phyloP scores from a whole-genome alignment of 371 early-diverging fungal genomes.

The Blastocladiella emersonii region DNA sequence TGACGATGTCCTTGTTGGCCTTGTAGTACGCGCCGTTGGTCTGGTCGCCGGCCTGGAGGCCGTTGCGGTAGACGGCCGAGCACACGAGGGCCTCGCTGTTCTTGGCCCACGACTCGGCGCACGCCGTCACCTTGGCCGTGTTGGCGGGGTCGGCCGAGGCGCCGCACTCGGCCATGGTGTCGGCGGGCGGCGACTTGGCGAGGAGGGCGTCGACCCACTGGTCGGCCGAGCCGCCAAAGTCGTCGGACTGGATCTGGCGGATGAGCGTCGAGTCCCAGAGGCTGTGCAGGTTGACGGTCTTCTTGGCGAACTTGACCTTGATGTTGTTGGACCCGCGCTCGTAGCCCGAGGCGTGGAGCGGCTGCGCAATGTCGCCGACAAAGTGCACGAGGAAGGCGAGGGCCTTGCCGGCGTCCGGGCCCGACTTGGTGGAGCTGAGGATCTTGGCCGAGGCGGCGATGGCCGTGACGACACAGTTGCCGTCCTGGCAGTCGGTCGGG shows the following conservation, averaged over 20 bases:
- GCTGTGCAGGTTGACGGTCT: slow-evolving; percentile 23
- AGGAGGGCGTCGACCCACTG: slow-evolving; percentile 16
- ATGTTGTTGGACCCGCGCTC: slow-evolving; percentile 24
- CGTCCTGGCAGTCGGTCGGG: neutral
- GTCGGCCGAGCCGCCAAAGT: slow-evolving; percentile 12
- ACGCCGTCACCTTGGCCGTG: slow-evolving; percentile 6
- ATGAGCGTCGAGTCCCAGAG: slow-evolving; percentile 27
- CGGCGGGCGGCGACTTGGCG: slow-evolving; percentile 13
- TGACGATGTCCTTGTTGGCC: slow-evolving; percentile 10
- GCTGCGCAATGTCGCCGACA: slow-evolving; percentile 43
- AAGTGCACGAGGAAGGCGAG: slow-evolving; percentile 37
- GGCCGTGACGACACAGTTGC: neutral
- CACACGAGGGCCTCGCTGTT: slow-evolving; percentile 22
- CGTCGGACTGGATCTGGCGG: slow-evolving; percentile 16
- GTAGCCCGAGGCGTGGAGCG: slow-evolving; percentile 31
- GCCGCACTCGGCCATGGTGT: slow-evolving; percentile 8
- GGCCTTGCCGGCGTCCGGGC: slow-evolving; percentile 16
- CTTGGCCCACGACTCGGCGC: slow-evolving; percentile 23
- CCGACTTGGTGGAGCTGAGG: neutral
- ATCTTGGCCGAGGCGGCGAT: neutral
- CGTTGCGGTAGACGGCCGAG: slow-evolving; percentile 19
- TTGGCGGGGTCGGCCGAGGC: slow-evolving; percentile 13
- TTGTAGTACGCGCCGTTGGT: slow-evolving; percentile 12
- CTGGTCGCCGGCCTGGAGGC: slow-evolving; percentile 6
- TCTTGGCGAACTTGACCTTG: slow-evolving; percentile 12